These are phyloP conservation scores for Emmonsiellopsis sp. DNA, from an alignment of 2,329 filamentous ascomycete species.

Conservation along the genomic window DNA sequence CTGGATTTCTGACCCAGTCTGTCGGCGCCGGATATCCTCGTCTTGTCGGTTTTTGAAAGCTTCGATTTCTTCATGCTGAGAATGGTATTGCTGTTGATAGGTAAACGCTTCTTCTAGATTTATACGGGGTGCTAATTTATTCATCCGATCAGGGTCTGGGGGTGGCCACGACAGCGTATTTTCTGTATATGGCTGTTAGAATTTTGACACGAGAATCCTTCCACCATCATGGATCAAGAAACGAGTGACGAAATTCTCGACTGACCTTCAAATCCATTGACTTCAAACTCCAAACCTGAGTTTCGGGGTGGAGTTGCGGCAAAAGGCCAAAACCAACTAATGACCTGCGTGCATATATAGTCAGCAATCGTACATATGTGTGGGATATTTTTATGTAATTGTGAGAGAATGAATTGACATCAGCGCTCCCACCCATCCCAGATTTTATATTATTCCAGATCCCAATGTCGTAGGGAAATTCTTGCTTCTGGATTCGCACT, in stretches of 20 bases:
- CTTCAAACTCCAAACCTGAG: slow-evolving; percentile 44
- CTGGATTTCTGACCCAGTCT: slow-evolving; percentile 24
- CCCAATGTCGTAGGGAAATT: slow-evolving; percentile 59
- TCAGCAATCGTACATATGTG: neutral
- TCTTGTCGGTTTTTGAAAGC: slow-evolving; percentile 48
- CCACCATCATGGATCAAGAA: neutral
- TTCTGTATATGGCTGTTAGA: slow-evolving; percentile 16
- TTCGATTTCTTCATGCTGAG: slow-evolving; percentile 33
- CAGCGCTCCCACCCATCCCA: slow-evolving; percentile 49
- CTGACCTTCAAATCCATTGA: slow-evolving; percentile 53
- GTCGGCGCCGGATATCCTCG: slow-evolving; percentile 40
- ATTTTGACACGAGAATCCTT: neutral
- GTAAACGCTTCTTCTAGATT: slow-evolving; percentile 19
- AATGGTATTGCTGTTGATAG: slow-evolving; percentile 7
- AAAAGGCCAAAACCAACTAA: slow-evolving; percentile 56
- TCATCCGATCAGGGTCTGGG: slow-evolving; percentile 42
- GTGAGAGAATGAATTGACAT: slow-evolving; percentile 21
- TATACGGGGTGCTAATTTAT: slow-evolving; percentile 21
- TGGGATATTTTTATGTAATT: neutral
- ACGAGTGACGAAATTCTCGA: neutral
- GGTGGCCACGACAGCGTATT: slow-evolving; percentile 37
- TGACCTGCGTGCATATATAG: slow-evolving; percentile 20
- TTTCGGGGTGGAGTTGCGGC: slow-evolving; percentile 39
- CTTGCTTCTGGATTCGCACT: slow-evolving; percentile 48
- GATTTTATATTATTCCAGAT: slow-evolving; percentile 51